phyloP scores from a whole-genome alignment of 2,329 filamentous ascomycete genomes.

The Fusarium penzigii region DNA sequence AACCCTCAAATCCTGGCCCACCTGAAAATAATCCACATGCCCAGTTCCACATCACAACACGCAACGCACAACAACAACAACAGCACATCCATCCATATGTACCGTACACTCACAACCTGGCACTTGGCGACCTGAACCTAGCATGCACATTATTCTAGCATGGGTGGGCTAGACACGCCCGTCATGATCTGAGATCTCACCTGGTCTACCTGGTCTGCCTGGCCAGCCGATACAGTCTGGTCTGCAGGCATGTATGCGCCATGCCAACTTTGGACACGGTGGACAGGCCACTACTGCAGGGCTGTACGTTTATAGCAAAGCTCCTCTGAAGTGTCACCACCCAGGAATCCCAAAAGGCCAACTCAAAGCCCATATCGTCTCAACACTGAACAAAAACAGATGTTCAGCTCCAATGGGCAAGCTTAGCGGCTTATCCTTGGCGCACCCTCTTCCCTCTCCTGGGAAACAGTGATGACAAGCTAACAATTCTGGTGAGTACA shows the following conservation, averaged over 20 bases:
- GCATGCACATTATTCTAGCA: too few relatives aligned
- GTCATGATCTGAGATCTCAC: slow-evolving; percentile 30
- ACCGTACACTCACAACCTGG: too few relatives aligned
- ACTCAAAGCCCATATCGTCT: slow-evolving; percentile 12
- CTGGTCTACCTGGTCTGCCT: slow-evolving; percentile 11
- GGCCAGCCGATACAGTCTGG: slow-evolving; percentile 22
- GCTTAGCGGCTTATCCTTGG: too few relatives aligned
- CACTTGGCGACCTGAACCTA: slow-evolving; percentile 1
- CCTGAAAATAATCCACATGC: too few relatives aligned
- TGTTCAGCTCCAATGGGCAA: slow-evolving; percentile 1
- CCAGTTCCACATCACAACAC: too few relatives aligned
- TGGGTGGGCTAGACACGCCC: too few relatives aligned
- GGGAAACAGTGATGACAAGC: too few relatives aligned
- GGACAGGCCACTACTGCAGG: slow-evolving; percentile 25
- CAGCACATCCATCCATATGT: too few relatives aligned
- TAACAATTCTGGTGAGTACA: too few relatives aligned
- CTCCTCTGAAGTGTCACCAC: slow-evolving; percentile 15
- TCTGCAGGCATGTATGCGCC: slow-evolving; percentile 19
- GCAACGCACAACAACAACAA: too few relatives aligned
- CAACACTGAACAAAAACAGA: slow-evolving; percentile 13
- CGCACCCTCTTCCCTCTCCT: too few relatives aligned
- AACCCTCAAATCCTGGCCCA: too few relatives aligned
- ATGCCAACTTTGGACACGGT: slow-evolving; percentile 24
- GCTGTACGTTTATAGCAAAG: slow-evolving; percentile 26
- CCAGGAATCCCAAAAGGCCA: slow-evolving; percentile 9